phyloP scores from a whole-genome alignment of 139 green algal genomes.

The Chlamydomonas incerta region DNA sequence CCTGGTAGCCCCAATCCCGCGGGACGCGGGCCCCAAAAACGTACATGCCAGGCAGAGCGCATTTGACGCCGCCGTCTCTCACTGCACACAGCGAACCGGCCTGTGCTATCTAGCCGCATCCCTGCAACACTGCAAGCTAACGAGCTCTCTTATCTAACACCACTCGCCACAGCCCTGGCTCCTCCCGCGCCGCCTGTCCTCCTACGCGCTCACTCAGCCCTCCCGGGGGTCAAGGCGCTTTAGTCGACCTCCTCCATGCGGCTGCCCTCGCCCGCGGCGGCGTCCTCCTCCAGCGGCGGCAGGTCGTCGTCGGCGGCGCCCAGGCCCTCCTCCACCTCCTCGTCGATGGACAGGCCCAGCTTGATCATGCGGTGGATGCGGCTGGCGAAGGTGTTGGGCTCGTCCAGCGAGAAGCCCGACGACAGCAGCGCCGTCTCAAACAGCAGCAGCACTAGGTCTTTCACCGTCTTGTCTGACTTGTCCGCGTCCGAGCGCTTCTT shows the following conservation, averaged over 20 bases:
- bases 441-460: slow-evolving; percentile 98
- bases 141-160: too few relatives aligned
- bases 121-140: too few relatives aligned
- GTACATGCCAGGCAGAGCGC: too few relatives aligned
- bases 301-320: slow-evolving; percentile 77
- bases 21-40: too few relatives aligned
- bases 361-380: slow-evolving; percentile 99
- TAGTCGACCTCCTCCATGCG: slow-evolving; percentile 90
- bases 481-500: slow-evolving; percentile 90
- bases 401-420: slow-evolving; percentile 97
- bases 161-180: too few relatives aligned
- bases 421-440: slow-evolving; percentile 98
- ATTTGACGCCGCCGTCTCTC: too few relatives aligned
- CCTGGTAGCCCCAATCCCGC: too few relatives aligned
- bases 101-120: too few relatives aligned
- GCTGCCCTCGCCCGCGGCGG: slow-evolving; percentile 88
- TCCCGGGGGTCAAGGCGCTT: too few relatives aligned
- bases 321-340: slow-evolving; percentile 80
- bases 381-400: slow-evolving; percentile 96
- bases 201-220: too few relatives aligned
- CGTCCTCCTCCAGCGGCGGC: slow-evolving; percentile 93
- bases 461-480: slow-evolving; percentile 99
- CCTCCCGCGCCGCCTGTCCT: too few relatives aligned
- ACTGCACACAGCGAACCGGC: too few relatives aligned
- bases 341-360: slow-evolving; percentile 98